Evolutionary conservation across 768 basidiomycete genomes (phyloP).

Genomic region (Xerocomus spinulosus): DNA sequence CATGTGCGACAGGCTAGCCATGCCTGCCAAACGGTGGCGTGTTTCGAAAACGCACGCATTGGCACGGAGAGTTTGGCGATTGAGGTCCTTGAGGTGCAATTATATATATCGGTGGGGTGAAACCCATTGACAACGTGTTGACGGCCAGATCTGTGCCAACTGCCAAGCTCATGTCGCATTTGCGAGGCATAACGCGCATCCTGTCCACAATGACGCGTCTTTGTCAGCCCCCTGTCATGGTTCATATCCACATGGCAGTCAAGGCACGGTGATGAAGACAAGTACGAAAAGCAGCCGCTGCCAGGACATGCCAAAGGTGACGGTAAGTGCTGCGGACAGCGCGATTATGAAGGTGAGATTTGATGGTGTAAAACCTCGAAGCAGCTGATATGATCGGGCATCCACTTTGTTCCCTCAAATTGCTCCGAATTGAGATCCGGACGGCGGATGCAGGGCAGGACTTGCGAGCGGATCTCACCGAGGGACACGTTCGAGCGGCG

Average conservation of each 20-base stretch:
- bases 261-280: conserved; percentile 14
- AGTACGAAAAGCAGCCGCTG: conserved; percentile 11
- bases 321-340: conserved; percentile 7
- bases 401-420: conserved; percentile 15
- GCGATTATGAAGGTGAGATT: conserved; percentile 16
- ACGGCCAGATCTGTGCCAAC: background rate
- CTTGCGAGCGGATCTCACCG: conserved; percentile 29
- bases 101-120: conserved; percentile 5
- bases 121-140: conserved; percentile 4
- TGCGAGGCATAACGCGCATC: background rate
- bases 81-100: conserved; percentile 1
- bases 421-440: conserved; percentile 24
- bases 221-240: conserved; percentile 12
- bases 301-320: conserved; percentile 6
- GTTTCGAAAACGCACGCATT: conserved; percentile 13
- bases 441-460: conserved; percentile 6
- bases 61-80: conserved; percentile 5
- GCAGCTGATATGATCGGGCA: conserved; percentile 18
- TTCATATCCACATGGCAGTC: conserved; percentile 7
- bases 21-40: conserved; percentile 9
- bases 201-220: conserved; percentile 6
- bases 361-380: conserved; percentile 13
- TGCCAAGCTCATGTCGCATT: conserved; percentile 3
- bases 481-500: conserved; percentile 17
- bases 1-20: conserved; percentile 5